Base-by-base conservation (phyloP, 225 moss, liverwort and hornwort genomes). In the Sphagnum contortum region DNA sequence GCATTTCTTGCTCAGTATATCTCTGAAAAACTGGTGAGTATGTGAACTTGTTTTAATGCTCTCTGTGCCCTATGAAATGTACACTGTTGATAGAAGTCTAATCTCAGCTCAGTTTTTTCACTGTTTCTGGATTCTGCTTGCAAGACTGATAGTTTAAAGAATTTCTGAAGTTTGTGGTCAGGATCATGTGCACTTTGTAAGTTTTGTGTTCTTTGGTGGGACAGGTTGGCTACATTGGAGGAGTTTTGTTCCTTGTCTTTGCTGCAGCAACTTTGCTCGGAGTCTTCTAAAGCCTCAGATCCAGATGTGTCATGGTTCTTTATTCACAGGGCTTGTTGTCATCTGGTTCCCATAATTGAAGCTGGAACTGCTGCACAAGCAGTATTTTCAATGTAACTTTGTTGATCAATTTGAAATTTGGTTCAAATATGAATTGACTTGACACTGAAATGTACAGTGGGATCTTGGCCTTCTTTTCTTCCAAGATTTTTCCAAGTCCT, bases 231-330 rank as follows among this genome's bases (percentile, higher is more conserved):
- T 98, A 98, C 61, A 64, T 87, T 4, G 98, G 98, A 73, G 98
- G 98, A 67, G 60, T 93, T 54, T 80, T 98, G 45, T 98, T 91
- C 64, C 80, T 98, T 45, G 77, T 75, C 49, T 98, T 98, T 65
- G 98, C 98, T 45, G 98, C 54, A 63, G 96, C 96, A 45, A 98
- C 96, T 50, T 76, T 93, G 59, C 81, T 87, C 11, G 96, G 96
- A 66, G 90, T 93, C 6, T 98, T 93, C 61, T 93, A 74, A 66
- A 45, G 49, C 53, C 47, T 54, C 10, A 8, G 12, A 58, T 58
- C 29, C 29, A 29, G 29, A 29, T 29, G 29, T 29, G 29, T 29
- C 29, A 29, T 29, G 29, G 29, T 29, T 29, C 29, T 29, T 29
- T 29, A 29, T 29, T 29, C 29, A 29, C 29, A 29, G 29, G 1